Base-by-base conservation (phyloP, 2,329 filamentous ascomycete genomes). In the Macrophomina phaseolina region DNA sequence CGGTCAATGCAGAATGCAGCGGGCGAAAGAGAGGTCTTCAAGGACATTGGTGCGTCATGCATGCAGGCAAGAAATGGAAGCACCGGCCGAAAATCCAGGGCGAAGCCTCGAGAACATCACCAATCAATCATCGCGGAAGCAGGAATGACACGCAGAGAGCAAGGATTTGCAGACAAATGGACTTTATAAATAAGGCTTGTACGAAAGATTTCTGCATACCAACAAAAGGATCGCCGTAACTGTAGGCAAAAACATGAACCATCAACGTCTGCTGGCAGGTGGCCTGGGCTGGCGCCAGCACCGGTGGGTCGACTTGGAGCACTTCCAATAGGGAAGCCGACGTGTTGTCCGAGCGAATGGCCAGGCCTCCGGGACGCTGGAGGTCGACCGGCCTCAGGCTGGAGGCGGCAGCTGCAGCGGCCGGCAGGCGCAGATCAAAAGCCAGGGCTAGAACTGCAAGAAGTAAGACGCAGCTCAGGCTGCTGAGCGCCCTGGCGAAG, bases 171-270 rank as follows among this genome's bases (percentile, higher is more conserved):
- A n/a, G 46, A 14, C 52, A 42, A 65, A 58, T 65, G 52, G 63
- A 65, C 40, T 28, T 38, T 23, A 28, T 51, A 30, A 16, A 51
- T 49, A 49, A 56, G 52, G 42, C 52, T 55, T n/a, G 40, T 55
- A 56, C 40, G 52, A 51, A 58, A 40, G 16, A 52, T 28, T 16
- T 30, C 51, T 65, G 63, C 63, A 65, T 61, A 88, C 90, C 90
- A 71, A 93, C 83, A 74, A 89, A 94, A 1, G 91, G 91, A 40
- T 83, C 75, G n/a, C 89, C 89, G 75, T 93, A 94, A 69, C 90
- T 93, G 69, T 81, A 86, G 11, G 82, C 90, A 81, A 94, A 94
- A 0, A 85, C 84, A 77, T 93, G 84, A 3, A 88, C 80, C 86
- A 93, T 91, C 65, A 94, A 77, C n/a, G 85, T 77, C 46, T 87